Conservation (phyloP, 192 early-diverging fungal species). For the Podila horticola region DNA sequence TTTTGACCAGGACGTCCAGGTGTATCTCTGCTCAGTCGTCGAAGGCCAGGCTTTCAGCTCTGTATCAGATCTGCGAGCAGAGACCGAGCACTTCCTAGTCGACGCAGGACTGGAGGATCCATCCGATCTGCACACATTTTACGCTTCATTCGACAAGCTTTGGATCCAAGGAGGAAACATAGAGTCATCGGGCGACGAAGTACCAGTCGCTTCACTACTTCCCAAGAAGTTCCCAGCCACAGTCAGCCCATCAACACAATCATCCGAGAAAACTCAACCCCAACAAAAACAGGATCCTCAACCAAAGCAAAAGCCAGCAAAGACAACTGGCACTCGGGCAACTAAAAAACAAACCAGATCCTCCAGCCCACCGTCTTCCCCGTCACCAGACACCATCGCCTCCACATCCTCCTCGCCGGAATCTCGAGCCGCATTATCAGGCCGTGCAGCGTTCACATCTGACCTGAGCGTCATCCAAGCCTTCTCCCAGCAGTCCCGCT, state of each 20-base stretch:
- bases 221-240: no score
- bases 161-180: neutral
- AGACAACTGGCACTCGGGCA: no score
- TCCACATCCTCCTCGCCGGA: neutral
- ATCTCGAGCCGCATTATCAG: neutral
- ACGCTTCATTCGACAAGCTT: slow-evolving; percentile 26
- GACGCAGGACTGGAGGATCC: slow-evolving; percentile 67
- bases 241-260: neutral
- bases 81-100: slow-evolving; percentile 69
- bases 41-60: slow-evolving; percentile 40
- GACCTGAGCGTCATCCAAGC: slow-evolving; percentile 65
- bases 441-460: slow-evolving; percentile 17
- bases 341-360: neutral
- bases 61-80: slow-evolving; percentile 64
- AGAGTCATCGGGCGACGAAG: neutral
- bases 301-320: no score
- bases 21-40: slow-evolving; percentile 41
- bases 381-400: neutral
- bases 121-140: slow-evolving; percentile 56
- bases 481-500: slow-evolving; percentile 84
- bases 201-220: neutral
- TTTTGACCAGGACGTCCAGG: slow-evolving; percentile 42
- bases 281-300: no score
- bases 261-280: no score
- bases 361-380: slow-evolving; percentile 12